A percentile compares a stretch with the other conserved stretches of the same genome.
Evolutionary conservation across 495 filamentous ascomycete species (phyloP).

Genomic region (Mycothermus thermophilus): DNA sequence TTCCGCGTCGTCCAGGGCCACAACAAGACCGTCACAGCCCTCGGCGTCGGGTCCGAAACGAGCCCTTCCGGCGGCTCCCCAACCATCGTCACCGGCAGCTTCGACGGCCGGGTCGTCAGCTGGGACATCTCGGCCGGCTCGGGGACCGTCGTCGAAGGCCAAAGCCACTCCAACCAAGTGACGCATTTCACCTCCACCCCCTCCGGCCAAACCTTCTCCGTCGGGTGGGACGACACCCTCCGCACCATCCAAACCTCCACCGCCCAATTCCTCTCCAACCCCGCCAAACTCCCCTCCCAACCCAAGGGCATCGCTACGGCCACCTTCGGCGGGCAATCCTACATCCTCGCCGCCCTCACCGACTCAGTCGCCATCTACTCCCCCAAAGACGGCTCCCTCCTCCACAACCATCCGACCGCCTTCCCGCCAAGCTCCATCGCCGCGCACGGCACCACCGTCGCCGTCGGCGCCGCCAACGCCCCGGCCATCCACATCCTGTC

Average conservation of each 20-base stretch:
- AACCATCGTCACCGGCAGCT: conserved; percentile 77
- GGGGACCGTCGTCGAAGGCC: conserved; percentile 58
- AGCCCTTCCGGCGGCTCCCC: conserved; percentile 34
- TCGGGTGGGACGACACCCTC: conserved; percentile 91
- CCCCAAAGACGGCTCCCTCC: conserved; percentile 42
- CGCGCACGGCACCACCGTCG: conserved; percentile 49
- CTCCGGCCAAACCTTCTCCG: conserved; percentile 56
- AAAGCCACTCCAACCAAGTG: conserved; percentile 69
- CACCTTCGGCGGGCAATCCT: conserved; percentile 23
- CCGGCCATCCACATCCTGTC: conserved; percentile 59
- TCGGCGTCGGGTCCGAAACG: conserved; percentile 38
- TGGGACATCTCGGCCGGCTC: conserved; percentile 63
- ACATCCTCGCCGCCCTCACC: conserved; percentile 50
- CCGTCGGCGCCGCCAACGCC: conserved; percentile 61
- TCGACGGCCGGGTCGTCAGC: conserved; percentile 69
- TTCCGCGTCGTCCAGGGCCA: conserved; percentile 72
- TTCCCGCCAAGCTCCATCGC: conserved; percentile 58
- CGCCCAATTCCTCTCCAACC: conserved; percentile 34
- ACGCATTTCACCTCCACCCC: conserved; percentile 53
- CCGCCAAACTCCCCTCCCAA: conserved; percentile 34
- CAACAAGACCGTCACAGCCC: conserved; percentile 78
- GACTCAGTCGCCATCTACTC: conserved; percentile 52
- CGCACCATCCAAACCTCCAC: conserved; percentile 53
- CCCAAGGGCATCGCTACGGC: conserved; percentile 37
- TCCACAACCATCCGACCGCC: conserved; percentile 30